A percentile compares a stretch with the other conserved stretches of the same genome.
Conservation (phyloP, 257 asterid species). For the Cynanchum wilfordii region DNA sequence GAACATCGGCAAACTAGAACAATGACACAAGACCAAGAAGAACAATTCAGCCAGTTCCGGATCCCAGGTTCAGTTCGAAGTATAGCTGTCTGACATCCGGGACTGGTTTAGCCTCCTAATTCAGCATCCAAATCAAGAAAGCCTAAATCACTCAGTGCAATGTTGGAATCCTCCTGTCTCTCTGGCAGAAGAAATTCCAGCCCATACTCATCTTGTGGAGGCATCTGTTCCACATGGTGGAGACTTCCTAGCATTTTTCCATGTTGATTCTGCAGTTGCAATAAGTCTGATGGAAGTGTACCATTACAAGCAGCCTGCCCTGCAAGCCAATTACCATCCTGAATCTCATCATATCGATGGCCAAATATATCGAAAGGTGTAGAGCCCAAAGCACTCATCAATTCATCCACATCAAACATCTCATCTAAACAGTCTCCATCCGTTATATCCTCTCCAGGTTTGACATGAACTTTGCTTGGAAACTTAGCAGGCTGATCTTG, state of each 20-base stretch:
- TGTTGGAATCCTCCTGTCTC: conserved; percentile 44
- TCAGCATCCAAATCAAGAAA: conserved; percentile 32
- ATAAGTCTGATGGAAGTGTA: neutral
- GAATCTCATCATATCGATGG: neutral
- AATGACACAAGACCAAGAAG: neutral
- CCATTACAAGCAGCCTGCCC: neutral
- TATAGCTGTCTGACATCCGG: neutral
- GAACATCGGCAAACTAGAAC: neutral
- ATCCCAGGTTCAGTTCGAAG: too few species aligned
- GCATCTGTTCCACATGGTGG: conserved; percentile 13
- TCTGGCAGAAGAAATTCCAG: conserved; percentile 64
- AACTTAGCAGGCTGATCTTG: neutral
- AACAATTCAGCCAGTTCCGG: too few species aligned
- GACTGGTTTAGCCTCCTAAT: conserved; percentile 15
- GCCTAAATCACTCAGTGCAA: conserved; percentile 34
- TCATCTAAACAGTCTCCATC: conserved; percentile 29
- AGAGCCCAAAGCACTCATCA: conserved; percentile 35
- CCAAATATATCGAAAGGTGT: neutral
- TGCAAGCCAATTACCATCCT: neutral
- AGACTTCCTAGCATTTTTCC: neutral
- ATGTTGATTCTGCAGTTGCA: conserved; percentile 16
- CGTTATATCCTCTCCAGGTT: conserved; percentile 2
- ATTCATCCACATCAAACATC: conserved; percentile 56
- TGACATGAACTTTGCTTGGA: neutral
- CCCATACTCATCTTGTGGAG: conserved; percentile 23